These are phyloP conservation scores for Globisporangium okanoganense DNA, from an alignment of 352 stramenopile genomes.

Conservation along the genomic window DNA sequence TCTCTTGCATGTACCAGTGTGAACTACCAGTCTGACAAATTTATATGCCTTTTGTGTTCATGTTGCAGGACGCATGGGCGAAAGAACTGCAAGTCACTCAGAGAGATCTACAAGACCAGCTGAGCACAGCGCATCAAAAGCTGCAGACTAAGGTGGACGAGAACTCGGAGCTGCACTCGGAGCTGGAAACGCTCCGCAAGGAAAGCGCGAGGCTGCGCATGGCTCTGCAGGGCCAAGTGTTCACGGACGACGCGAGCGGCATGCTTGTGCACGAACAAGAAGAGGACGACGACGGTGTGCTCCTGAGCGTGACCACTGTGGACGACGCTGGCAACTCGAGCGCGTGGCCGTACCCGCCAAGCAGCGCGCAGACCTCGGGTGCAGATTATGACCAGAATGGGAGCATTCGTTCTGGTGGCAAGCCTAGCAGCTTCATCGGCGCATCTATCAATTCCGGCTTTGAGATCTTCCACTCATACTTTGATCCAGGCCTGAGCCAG, in stretches of 20 bases:
- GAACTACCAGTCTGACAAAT: neutral
- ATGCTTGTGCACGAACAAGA: conserved; percentile 76
- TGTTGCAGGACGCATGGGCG: conserved; percentile 68
- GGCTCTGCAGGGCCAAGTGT: conserved; percentile 72
- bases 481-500: conserved; percentile 29
- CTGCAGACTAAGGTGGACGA: conserved; percentile 64
- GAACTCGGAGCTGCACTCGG: conserved; percentile 69
- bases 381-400: conserved; percentile 5
- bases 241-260: conserved; percentile 52
- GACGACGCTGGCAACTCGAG: conserved; percentile 12
- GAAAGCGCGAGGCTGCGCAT: conserved; percentile 54
- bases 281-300: conserved; percentile 66
- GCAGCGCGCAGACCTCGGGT: neutral
- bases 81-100: conserved; percentile 81
- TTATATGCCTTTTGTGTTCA: neutral
- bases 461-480: conserved; percentile 78
- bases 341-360: conserved; percentile 1
- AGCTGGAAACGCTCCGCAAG: conserved; percentile 63
- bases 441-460: conserved; percentile 68
- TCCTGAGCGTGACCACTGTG: conserved; percentile 69
- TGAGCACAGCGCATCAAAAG: conserved; percentile 60
- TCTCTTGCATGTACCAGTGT: neutral
- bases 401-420: conserved; percentile 17
- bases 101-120: conserved; percentile 65
- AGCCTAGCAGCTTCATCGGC: conserved; percentile 35